Conservation (phyloP, 371 early-diverging fungal species). For the Saksenaea oblongispora region DNA sequence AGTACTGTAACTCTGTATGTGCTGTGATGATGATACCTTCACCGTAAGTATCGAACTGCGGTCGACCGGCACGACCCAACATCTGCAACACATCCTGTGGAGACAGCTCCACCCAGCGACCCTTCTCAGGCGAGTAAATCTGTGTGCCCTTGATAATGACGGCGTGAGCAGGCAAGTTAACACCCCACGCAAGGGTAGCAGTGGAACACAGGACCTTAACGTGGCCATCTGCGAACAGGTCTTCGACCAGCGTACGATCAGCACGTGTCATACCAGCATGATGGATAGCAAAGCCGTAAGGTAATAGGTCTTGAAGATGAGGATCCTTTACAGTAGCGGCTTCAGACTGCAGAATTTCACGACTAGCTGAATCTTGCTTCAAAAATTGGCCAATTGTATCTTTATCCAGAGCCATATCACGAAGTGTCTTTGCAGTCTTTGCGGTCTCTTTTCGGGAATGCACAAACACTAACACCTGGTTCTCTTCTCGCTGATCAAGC, state of each 20-base stretch:
- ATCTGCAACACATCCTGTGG: conserved; percentile 98
- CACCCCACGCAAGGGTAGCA: conserved; percentile 99
- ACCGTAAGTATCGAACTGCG: conserved; percentile 97
- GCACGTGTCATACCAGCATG: conserved; percentile 98
- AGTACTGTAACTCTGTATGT: conserved; percentile 91
- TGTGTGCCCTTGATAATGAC: conserved; percentile 99
- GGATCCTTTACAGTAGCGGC: conserved; percentile 79
- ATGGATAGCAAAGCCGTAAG: conserved; percentile 97
- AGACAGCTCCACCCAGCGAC: conserved; percentile 90
- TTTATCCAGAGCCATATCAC: conserved; percentile 89
- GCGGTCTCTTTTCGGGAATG: conserved; percentile 98
- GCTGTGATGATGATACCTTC: conserved; percentile 98
- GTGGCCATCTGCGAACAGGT: conserved; percentile 89
- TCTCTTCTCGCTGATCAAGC: conserved; percentile 68
- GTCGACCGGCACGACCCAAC: conserved; percentile 99
- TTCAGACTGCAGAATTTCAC: conserved; percentile 84
- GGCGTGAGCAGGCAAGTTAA: conserved; percentile 99
- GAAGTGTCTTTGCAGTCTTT: conserved; percentile 87
- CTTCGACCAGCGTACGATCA: conserved; percentile 95
- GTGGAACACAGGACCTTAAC: conserved; percentile 97
- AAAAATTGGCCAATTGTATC: conserved; percentile 83
- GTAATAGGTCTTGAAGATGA: conserved; percentile 85
- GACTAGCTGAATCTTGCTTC: conserved; percentile 74
- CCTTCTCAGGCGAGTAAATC: conserved; percentile 95
- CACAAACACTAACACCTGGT: conserved; percentile 97